Base-by-base conservation (phyloP, 192 early-diverging fungal genomes). In the Umbelopsis sp. region DNA sequence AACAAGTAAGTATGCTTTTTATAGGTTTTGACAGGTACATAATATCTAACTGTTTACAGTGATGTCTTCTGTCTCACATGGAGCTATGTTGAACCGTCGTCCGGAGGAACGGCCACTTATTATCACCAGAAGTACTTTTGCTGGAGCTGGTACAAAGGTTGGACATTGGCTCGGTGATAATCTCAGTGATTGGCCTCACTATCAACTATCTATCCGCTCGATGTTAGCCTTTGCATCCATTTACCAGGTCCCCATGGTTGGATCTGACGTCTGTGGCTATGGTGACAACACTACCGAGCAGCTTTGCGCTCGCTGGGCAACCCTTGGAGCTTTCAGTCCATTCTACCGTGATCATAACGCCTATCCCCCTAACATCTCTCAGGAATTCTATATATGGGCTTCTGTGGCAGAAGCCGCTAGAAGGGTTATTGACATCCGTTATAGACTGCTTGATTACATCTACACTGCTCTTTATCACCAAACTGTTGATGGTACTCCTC, bases 211-310 rank as follows among this genome's bases (percentile, higher is more conserved):
- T 0, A 86, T 89, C 47, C 68, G 85, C 8, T 84, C 86, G 8
- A 70, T 84, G 50, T 73, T 91, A 25, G 77, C 82, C 46, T 91
- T 91, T 76, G 84, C 84, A 22, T 65, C 64, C 64, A 70, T 91
- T n/a, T 91, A 87, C 71, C 85, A 84, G 13, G 84, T 91, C 27
- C 89, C 87, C 2, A 85, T 89, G 79, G 80, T 87, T 7, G 89
- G 89, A 27, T 69, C 89, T 2, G 89, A 91, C 58, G 86, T 91
- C 37, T 87, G 89, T 67, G 89, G 89, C 6, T 91, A 88, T 71
- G 72, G 68, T 22, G 80, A 79, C 18, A 79, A 83, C 48, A 76
- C 85, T 0, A 82, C 82, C 2, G 85, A 88, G 55, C 84, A 89
- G 67, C 83, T 91, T 46, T 88, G 86, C 41, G 79, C 82, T 3